Evolutionary conservation across 495 filamentous ascomycete species (phyloP).

Genomic region (Schizothecium vesticola): DNA sequence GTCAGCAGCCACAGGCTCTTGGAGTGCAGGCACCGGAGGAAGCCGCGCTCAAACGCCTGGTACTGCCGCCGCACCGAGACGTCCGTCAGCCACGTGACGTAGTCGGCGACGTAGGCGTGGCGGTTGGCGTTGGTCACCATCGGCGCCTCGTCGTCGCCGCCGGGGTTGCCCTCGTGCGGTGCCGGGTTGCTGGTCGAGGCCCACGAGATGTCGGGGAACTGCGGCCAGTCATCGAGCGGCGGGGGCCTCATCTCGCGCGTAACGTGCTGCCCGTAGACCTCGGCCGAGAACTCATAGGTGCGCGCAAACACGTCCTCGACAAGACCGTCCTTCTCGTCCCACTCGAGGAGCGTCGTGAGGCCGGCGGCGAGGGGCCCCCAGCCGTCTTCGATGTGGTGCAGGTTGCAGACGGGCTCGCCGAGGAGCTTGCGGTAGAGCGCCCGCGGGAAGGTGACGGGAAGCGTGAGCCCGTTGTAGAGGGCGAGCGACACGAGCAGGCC

Average conservation of each 20-base stretch:
- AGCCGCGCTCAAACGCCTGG: slow-evolving; percentile 75
- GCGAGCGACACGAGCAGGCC: slow-evolving; percentile 84
- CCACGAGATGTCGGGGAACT: slow-evolving; percentile 24
- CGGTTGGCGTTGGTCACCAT: slow-evolving; percentile 74
- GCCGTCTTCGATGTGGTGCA: slow-evolving; percentile 75
- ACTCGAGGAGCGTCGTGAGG: slow-evolving; percentile 62
- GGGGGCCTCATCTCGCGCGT: slow-evolving; percentile 43
- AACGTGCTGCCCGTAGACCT: slow-evolving; percentile 55
- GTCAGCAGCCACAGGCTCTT: slow-evolving; percentile 67
- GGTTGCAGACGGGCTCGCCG: slow-evolving; percentile 54
- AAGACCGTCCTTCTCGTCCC: slow-evolving; percentile 65
- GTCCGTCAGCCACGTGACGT: slow-evolving; percentile 78
- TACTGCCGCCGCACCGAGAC: slow-evolving; percentile 72
- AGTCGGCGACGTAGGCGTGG: slow-evolving; percentile 74
- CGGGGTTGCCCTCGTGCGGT: slow-evolving; percentile 28
- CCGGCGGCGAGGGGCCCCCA: slow-evolving; percentile 78
- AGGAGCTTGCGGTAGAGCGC: slow-evolving; percentile 80
- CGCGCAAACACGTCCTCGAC: slow-evolving; percentile 75
- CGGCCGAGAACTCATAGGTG: slow-evolving; percentile 79
- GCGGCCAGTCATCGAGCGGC: slow-evolving; percentile 32
- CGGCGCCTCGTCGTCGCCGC: slow-evolving; percentile 41
- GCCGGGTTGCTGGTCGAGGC: slow-evolving; percentile 17
- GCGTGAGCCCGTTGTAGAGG: slow-evolving; percentile 88
- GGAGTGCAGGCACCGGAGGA: slow-evolving; percentile 66
- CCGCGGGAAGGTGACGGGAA: slow-evolving; percentile 82